Evolutionary conservation across 1,284 basidiomycete genomes (phyloP), one percentile per base, ranked within the genome.

Genomic region (Leccinum subrobustum): DNA sequence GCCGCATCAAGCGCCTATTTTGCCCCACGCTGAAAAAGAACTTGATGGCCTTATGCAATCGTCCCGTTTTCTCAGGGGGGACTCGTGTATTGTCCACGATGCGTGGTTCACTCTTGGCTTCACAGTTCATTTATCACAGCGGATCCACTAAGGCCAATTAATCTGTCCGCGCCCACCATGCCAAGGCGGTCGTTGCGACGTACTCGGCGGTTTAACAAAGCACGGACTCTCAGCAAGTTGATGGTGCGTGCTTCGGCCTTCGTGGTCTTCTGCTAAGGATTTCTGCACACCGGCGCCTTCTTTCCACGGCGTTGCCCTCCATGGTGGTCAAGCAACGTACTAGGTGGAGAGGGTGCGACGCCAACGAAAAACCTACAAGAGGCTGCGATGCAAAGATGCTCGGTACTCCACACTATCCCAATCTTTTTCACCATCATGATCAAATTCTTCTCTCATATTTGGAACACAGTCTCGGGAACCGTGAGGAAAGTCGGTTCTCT

Each of bases 341-440:
- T 20, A 27, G 50, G 39, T 7, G n/a, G 14, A 39, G 16, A 8
- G 37, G 37, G 37, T 39, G 37, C 16, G 37, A n/a, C 7, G 37
- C 39, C 42, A 44, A 44, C 23, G 29, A 12, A 35, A 61, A 31
- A 9, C 18, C 58, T 61, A 65, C 27, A 63, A 65, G 27, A 59
- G 53, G 6, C 39, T 8, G 16, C 29, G 9, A 16, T 11, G 8
- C 16, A 33, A 25, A 27, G 35, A 14, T 18, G 42, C 6, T 3
- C 16, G 37, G 14, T 14, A 18, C 8, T 37, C n/a, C n/a, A 6
- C 20, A 33, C 37, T 18, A 23, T 23, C 12, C 16, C 7, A 12
- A 44, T 50, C 6, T 14, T 5, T 14, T 25, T 25, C 47, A 16
- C 47, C 14, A 27, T 50, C 39, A 39, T n/a, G 9, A 3, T 18